These are phyloP conservation scores for Rhodofomes roseus DNA, from an alignment of 1,284 basidiomycete genomes.

Conservation along the genomic window DNA sequence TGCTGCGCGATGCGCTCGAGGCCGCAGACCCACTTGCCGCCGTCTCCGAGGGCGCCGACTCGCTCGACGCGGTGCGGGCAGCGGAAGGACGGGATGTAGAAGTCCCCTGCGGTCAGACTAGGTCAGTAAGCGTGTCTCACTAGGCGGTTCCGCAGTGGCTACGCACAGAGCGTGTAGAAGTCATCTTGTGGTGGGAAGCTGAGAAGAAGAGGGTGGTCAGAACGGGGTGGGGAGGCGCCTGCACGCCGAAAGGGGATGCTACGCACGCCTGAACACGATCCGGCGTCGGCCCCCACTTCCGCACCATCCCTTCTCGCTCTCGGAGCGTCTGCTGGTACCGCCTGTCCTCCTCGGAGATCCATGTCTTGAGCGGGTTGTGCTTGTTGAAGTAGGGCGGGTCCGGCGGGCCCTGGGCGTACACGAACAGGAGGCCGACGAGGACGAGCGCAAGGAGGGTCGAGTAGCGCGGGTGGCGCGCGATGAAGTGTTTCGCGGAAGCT, in stretches of 20 bases:
- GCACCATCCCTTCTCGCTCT: constrained; percentile 17
- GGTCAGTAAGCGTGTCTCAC: background rate
- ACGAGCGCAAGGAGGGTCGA: constrained; percentile 7
- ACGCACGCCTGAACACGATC: constrained; percentile 17
- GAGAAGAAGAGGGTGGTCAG: background rate
- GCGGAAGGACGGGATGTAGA: constrained; percentile 43
- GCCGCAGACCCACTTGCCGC: constrained; percentile 52
- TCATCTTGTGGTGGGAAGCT: constrained; percentile 10
- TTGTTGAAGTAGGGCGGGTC: constrained; percentile 1
- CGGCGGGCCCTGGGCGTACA: constrained; percentile 6
- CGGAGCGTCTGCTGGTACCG: constrained; percentile 13
- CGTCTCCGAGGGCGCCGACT: constrained; percentile 45
- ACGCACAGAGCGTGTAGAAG: constrained; percentile 22
- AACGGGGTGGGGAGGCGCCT: background rate
- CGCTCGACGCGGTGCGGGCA: constrained; percentile 45
- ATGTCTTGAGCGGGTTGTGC: constrained; percentile 1
- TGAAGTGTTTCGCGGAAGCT: background rate
- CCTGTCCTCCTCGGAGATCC: constrained; percentile 16
- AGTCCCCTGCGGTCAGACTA: constrained; percentile 37
- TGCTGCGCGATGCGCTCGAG: constrained; percentile 40
- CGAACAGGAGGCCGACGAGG: constrained; percentile 8
- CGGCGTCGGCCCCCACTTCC: constrained; percentile 22
- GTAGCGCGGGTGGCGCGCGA: constrained; percentile 16
- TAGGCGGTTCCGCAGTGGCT: too few relatives aligned
- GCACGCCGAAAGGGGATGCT: background rate